phyloP scores from a whole-genome alignment of 202 grass and related monocot species.

The Musa balbisiana region DNA sequence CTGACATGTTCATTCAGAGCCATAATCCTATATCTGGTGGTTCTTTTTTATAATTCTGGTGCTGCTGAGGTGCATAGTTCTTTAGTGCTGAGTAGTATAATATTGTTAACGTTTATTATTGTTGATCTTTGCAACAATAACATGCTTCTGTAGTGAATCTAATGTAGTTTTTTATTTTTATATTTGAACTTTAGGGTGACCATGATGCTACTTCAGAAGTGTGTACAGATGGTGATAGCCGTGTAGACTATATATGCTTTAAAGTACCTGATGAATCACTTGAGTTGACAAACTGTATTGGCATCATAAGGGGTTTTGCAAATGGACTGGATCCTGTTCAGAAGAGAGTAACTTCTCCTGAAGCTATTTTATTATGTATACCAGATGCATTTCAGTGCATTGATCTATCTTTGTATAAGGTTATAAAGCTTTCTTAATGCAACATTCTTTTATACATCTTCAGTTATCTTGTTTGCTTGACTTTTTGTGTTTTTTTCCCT shows the following conservation, averaged over 20 bases:
- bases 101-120: not conserved
- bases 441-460: not conserved
- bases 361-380: slow-evolving; percentile 61
- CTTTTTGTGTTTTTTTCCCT: slow-evolving; percentile 4
- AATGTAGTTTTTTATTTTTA: slow-evolving; percentile 14
- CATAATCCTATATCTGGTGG: too few species aligned
- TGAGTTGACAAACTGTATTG: slow-evolving; percentile 67
- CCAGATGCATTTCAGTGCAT: slow-evolving; percentile 72
- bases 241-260: slow-evolving; percentile 69
- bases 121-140: not conserved
- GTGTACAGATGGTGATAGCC: slow-evolving; percentile 25
- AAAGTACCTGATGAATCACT: slow-evolving; percentile 74
- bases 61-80: too few species aligned
- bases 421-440: slow-evolving; percentile 18
- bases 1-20: too few species aligned
- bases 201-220: slow-evolving; percentile 25
- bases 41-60: too few species aligned
- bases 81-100: too few species aligned
- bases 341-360: slow-evolving; percentile 25
- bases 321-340: slow-evolving; percentile 29
- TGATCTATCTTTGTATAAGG: slow-evolving; percentile 91
- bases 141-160: not conserved
- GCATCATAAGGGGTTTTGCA: slow-evolving; percentile 58
- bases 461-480: not conserved
- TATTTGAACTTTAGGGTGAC: slow-evolving; percentile 44